Evolutionary conservation across 2,329 filamentous ascomycete species (phyloP), one percentile per base, ranked within the genome.

Genomic region (Cordyceps cateniannulata): DNA sequence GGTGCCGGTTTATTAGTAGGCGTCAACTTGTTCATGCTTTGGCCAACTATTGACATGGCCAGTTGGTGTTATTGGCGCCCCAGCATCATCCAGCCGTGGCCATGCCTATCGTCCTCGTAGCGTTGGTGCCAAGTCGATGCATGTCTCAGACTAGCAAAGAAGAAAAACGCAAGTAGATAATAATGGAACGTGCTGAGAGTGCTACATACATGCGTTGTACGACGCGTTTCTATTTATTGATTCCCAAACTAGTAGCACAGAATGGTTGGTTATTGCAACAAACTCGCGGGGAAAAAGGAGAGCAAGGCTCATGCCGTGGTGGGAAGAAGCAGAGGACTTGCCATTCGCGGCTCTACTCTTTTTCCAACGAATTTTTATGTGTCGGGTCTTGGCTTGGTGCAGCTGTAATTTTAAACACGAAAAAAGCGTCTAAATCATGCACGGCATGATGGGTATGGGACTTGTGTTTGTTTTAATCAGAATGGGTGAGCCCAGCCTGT

Each of bases 61-160:
- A 18, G 12, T 35, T 44, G 6, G 52, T 42, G 7, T 53, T 53
- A 57, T 57, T 48, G 44, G 52, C n/a, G n/a, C 40, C 38, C 8
- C 16, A 16, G 6, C 52, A 25, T 22, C 32, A 14, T 35, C 32
- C 38, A 44, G 52, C 52, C 45, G 52, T 45, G 45, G 54, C n/a
- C 29, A 38, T 25, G 7, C n/a, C n/a, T n/a, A n/a, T n/a, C n/a
- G 44, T 25, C 32, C 20, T 24, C 18, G 20, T 52, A 52, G 20
- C 24, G 53, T 48, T 47, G n/a, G n/a, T 29, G 55, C 32, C 45
- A 20, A 58, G 55, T 50, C 55, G 55, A 58, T 44, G 45, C 45
- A 58, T 58, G 55, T 58, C 55, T 58, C 45, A 50, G 54, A 57
- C 55, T 20, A 32, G 22, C n/a, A 48, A 48, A 25, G 24, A 60